Percentiles rank a stretch among this genome's conserved stretches.
Conservation (phyloP, 2,329 filamentous ascomycete genomes). For the Bipolaris sorokiniana region DNA sequence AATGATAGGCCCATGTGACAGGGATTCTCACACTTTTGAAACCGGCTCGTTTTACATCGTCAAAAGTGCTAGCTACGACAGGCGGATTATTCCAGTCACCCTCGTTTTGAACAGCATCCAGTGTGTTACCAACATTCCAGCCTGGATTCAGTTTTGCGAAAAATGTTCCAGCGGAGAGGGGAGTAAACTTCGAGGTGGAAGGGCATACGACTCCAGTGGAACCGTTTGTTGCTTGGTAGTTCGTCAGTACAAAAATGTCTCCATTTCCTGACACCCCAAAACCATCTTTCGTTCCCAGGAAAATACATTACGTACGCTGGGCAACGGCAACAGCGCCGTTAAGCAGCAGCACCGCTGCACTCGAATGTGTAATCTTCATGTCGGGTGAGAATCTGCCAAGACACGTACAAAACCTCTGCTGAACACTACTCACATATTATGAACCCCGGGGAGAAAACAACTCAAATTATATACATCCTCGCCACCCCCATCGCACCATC, state of each 20-base stretch:
- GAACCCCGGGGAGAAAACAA: background rate
- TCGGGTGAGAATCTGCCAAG: background rate
- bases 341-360: conserved; percentile 18
- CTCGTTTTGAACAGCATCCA: conserved; percentile 63
- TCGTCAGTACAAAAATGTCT: background rate
- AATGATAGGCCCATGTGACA: conserved; percentile 66
- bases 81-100: conserved; percentile 65
- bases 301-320: conserved; percentile 15
- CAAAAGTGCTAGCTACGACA: conserved; percentile 58
- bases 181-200: conserved; percentile 50
- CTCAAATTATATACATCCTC: too few species aligned
- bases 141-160: conserved; percentile 60
- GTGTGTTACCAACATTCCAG: conserved; percentile 67
- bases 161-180: conserved; percentile 56
- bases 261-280: background rate
- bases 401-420: too few species aligned
- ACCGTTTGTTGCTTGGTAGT: conserved; percentile 16
- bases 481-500: too few species aligned
- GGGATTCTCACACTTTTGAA: conserved; percentile 66
- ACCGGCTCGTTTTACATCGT: conserved; percentile 59
- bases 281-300: background rate
- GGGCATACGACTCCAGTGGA: conserved; percentile 44
- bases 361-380: conserved; percentile 11
- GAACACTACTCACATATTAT: background rate
- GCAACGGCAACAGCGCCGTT: conserved; percentile 19